Percentiles rank a stretch among this genome's conserved stretches.
phyloP scores from a whole-genome alignment of 106 monocot species.

The Agapanthus africanus region DNA sequence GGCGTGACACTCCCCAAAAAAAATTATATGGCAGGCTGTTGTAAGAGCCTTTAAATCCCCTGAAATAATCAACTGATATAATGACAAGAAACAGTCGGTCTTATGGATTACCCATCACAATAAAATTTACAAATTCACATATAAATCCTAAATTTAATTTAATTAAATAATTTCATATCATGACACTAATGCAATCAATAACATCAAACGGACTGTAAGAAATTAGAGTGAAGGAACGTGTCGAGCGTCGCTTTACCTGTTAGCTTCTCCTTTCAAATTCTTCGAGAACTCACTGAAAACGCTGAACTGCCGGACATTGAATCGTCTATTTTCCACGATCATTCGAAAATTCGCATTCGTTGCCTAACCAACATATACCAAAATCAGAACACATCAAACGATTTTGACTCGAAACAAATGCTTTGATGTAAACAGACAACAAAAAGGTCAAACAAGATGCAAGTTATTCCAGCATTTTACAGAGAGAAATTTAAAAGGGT shows the following conservation, averaged over 20 bases:
- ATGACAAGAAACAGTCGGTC: background rate
- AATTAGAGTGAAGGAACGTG: background rate
- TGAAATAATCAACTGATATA: conserved; percentile 1
- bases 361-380: conserved; percentile 2
- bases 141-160: background rate
- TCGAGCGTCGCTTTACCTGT: conserved; percentile 34
- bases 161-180: too few species aligned
- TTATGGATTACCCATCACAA: background rate
- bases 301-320: conserved; percentile 39
- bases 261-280: conserved; percentile 79
- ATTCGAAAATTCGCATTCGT: background rate
- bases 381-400: background rate
- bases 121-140: background rate
- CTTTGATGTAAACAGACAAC: background rate
- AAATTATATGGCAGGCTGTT: too few species aligned
- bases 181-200: too few species aligned
- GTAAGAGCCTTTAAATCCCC: too few species aligned
- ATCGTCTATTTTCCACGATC: background rate
- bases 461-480: background rate
- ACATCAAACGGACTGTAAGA: too few species aligned
- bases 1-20: too few species aligned
- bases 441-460: background rate
- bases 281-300: conserved; percentile 87
- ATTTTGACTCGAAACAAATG: background rate
- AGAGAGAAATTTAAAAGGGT: background rate